Evolutionary conservation across 768 basidiomycete species (phyloP).

Genomic region (Serendipita indica): DNA sequence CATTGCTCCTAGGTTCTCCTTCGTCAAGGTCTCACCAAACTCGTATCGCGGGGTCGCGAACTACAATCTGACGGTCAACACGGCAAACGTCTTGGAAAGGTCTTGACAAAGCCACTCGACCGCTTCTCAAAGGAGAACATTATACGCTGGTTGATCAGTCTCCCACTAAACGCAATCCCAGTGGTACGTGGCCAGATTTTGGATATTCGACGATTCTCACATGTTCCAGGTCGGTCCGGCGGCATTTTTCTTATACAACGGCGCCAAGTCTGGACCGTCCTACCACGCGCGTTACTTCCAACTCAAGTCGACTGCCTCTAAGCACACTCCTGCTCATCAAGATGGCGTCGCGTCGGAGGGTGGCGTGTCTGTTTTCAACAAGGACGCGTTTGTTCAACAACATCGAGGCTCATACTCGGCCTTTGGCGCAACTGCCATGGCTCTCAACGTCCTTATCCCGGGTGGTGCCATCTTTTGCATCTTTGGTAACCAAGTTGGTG

Average conservation of each 20-base stretch:
- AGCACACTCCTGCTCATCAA: conserved; percentile 17
- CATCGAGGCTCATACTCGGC: conserved; percentile 48
- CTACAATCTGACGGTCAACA: conserved; percentile 23
- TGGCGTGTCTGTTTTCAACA: conserved; percentile 11
- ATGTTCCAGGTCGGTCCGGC: neutral
- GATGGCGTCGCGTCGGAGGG: neutral
- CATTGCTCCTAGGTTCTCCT: conserved; percentile 22
- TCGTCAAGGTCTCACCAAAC: conserved; percentile 26
- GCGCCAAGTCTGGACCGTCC: conserved; percentile 34
- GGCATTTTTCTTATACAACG: conserved; percentile 16
- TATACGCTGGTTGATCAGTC: conserved; percentile 42
- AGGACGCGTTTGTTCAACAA: conserved; percentile 32
- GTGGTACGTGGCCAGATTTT: conserved; percentile 50
- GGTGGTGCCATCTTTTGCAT: conserved; percentile 43
- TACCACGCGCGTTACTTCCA: conserved; percentile 58
- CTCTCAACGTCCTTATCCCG: conserved; percentile 42
- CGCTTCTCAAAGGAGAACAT: conserved; percentile 31
- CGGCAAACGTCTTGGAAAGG: conserved; percentile 33
- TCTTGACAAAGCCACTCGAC: conserved; percentile 35
- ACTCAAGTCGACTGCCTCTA: conserved; percentile 38
- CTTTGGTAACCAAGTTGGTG: conserved; percentile 51
- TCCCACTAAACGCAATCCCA: conserved; percentile 56
- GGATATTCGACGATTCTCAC: conserved; percentile 27
- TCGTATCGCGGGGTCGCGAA: conserved; percentile 28
- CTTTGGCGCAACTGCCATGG: conserved; percentile 45